Evolutionary conservation across 768 basidiomycete genomes (phyloP).

Genomic region (Mycena metata): DNA sequence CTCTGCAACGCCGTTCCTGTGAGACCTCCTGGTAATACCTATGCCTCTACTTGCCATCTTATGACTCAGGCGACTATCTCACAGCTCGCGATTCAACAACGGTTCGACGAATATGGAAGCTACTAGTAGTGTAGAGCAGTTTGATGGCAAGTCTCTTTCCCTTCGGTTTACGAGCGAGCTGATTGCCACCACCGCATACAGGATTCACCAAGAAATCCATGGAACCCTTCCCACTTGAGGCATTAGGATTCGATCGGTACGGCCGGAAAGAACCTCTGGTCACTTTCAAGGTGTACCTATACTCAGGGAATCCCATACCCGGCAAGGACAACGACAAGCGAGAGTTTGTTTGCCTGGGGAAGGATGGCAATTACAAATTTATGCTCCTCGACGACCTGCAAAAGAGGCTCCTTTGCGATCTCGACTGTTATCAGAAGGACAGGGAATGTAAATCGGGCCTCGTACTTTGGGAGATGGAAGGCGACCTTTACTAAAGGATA

Average conservation of each 20-base stretch:
- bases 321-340: background rate
- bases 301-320: constrained; percentile 6
- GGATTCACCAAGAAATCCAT: background rate
- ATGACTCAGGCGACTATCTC: too few species aligned
- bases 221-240: background rate
- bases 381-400: background rate
- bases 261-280: too few species aligned
- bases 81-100: too few species aligned
- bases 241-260: background rate
- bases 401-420: background rate
- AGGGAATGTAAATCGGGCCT: background rate
- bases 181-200: background rate
- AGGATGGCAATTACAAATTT: background rate
- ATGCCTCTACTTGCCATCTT: background rate
- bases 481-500: background rate
- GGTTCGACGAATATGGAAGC: background rate
- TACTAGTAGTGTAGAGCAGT: too few species aligned
- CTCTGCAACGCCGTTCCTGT: background rate
- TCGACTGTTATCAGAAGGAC: background rate
- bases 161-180: background rate
- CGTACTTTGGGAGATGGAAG: background rate
- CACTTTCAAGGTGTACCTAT: background rate
- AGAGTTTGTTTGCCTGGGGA: constrained; percentile 10
- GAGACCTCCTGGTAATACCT: too few species aligned
- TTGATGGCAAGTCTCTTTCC: background rate